Conservation (phyloP, 257 asterid species). For the Petunia secreta region DNA sequence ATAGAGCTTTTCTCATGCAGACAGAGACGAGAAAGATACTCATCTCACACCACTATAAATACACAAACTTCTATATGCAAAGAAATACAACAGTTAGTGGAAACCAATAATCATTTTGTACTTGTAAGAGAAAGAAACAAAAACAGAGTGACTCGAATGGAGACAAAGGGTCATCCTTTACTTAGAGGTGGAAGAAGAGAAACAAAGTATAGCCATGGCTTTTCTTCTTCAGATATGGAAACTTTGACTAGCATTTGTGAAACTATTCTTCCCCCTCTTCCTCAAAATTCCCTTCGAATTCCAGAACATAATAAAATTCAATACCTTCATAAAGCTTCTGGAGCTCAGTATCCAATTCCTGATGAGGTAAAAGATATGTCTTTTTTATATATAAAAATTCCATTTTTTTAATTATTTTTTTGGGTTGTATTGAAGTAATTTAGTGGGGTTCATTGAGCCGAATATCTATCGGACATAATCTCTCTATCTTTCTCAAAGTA, state of each 20-base stretch:
- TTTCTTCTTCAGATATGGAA: conserved; percentile 51
- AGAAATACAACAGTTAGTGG: not conserved
- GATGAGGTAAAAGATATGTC: conserved; percentile 57
- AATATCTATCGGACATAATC: too few species aligned
- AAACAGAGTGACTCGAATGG: conserved; percentile 34
- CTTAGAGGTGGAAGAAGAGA: conserved; percentile 75
- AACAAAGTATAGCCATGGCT: conserved; percentile 67
- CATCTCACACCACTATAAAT: conserved; percentile 24
- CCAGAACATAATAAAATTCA: conserved; percentile 28
- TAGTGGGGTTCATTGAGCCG: too few species aligned
- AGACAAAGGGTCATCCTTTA: conserved; percentile 55
- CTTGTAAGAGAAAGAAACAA: not conserved
- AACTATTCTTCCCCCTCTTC: conserved; percentile 55
- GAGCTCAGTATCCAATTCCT: conserved; percentile 70
- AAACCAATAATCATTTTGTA: not conserved
- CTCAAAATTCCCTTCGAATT: conserved; percentile 29
- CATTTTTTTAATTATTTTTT: not conserved
- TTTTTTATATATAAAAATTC: not conserved
- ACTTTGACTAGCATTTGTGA: conserved; percentile 56
- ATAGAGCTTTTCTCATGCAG: conserved; percentile 8
- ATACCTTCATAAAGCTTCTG: conserved; percentile 52
- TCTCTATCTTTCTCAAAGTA: too few species aligned
- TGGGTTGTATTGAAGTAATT: not conserved
- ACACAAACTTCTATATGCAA: not conserved
- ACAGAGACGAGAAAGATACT: not conserved